These are phyloP conservation scores for Hypoxylon sp. DNA, from an alignment of 2,329 filamentous ascomycete genomes.

Conservation along the genomic window DNA sequence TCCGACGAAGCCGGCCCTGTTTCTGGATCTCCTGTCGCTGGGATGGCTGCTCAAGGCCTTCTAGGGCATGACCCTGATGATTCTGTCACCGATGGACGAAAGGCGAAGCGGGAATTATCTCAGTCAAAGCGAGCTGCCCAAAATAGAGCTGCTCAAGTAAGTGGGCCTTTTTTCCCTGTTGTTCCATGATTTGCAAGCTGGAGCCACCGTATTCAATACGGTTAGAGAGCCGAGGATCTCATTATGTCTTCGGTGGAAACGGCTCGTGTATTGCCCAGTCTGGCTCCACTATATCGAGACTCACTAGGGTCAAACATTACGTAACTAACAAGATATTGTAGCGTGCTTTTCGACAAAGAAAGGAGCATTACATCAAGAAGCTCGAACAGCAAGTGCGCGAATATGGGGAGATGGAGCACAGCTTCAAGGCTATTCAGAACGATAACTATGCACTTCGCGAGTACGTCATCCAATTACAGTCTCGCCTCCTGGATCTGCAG, in stretches of 20 bases:
- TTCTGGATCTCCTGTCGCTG: slow-evolving; percentile 49
- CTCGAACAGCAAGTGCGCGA: slow-evolving; percentile 94
- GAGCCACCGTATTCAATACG: slow-evolving; percentile 30
- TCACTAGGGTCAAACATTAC: slow-evolving; percentile 39
- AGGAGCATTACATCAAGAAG: slow-evolving; percentile 98
- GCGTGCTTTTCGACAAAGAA: slow-evolving; percentile 97
- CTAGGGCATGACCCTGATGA: slow-evolving; percentile 56
- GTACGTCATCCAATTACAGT: slow-evolving; percentile 92
- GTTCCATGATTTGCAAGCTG: slow-evolving; percentile 31
- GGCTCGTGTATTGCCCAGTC: slow-evolving; percentile 23
- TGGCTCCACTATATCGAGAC: slow-evolving; percentile 22
- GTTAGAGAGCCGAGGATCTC: slow-evolving; percentile 27
- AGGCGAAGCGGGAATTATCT: slow-evolving; percentile 91
- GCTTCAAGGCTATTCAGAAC: slow-evolving; percentile 83
- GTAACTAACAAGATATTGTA: slow-evolving; percentile 60
- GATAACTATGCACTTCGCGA: slow-evolving; percentile 94
- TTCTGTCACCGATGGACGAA: slow-evolving; percentile 69
- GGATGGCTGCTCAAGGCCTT: slow-evolving; percentile 54
- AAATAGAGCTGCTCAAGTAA: slow-evolving; percentile 95
- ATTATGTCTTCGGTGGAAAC: slow-evolving; percentile 23
- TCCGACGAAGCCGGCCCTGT: slow-evolving; percentile 52
- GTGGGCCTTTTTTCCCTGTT: slow-evolving; percentile 52
- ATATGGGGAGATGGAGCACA: slow-evolving; percentile 80
- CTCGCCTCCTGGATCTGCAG: slow-evolving; percentile 84
- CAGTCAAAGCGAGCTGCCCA: slow-evolving; percentile 97